phyloP scores from a whole-genome alignment of 805 yeast species.

The Tetrapisispora namnaoensis region DNA sequence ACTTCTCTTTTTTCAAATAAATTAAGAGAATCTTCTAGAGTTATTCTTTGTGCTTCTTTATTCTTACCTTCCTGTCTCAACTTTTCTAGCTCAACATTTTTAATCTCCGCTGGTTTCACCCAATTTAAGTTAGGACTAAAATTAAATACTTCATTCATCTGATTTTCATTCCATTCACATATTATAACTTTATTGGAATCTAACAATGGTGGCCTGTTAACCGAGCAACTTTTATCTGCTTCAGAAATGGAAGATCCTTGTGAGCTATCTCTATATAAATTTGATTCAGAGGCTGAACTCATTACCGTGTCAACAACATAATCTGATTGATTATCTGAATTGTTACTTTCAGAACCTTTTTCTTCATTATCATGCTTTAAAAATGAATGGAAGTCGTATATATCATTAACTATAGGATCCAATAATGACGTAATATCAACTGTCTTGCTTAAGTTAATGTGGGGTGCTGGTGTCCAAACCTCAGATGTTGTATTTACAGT shows the following conservation, averaged over 20 bases:
- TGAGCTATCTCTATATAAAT: conserved; percentile 1
- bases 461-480: conserved; percentile 23
- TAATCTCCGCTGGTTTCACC: conserved; percentile 40
- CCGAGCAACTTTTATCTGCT: not conserved
- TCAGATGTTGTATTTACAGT: not conserved
- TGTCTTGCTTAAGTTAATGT: conserved; percentile 9
- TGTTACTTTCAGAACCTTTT: not conserved
- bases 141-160: conserved; percentile 44
- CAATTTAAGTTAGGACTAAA: conserved; percentile 46
- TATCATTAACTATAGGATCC: conserved; percentile 14
- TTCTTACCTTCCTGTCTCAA: conserved; percentile 28
- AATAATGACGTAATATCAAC: conserved; percentile 10
- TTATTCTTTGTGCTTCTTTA: conserved; percentile 33
- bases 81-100: conserved; percentile 47
- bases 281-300: not conserved
- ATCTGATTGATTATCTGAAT: not conserved
- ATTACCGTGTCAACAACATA: not conserved
- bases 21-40: conserved; percentile 65
- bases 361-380: not conserved
- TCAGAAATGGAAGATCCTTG: not conserved
- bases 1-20: conserved; percentile 75
- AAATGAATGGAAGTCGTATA: conserved; percentile 15
- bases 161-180: conserved; percentile 55
- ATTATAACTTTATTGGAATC: conserved; percentile 32
- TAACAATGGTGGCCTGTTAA: not conserved